Evolutionary conservation across 345 rosid species (phyloP).

Genomic region (Conringia planisiliqua): DNA sequence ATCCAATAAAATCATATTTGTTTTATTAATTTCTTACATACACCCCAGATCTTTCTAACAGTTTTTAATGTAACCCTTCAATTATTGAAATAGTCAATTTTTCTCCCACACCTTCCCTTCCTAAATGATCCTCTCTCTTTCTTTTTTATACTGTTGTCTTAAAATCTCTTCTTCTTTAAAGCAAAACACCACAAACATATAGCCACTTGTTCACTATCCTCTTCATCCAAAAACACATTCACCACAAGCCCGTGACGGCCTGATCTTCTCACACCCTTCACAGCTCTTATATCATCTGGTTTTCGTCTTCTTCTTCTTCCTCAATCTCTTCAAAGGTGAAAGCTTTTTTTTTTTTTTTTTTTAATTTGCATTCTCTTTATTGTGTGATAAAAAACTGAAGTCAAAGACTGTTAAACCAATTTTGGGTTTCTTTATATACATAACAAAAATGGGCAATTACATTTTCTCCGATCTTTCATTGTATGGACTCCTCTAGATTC

Average conservation of each 20-base stretch:
- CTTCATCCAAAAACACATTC: slow-evolving; percentile 5
- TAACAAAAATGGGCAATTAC: neutral
- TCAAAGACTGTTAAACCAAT: slow-evolving; percentile 9
- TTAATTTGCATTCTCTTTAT: neutral
- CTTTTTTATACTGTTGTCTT: neutral
- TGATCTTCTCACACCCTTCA: slow-evolving; percentile 11
- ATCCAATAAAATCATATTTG: neutral
- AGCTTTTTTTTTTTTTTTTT: neutral
- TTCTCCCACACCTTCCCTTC: neutral
- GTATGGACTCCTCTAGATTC: slow-evolving; percentile 30
- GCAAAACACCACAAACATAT: slow-evolving; percentile 17
- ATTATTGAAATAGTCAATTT: slow-evolving; percentile 10
- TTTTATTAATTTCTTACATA: neutral
- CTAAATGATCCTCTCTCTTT: neutral
- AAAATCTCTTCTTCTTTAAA: slow-evolving; percentile 2
- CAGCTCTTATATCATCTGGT: neutral
- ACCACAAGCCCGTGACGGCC: slow-evolving; percentile 17
- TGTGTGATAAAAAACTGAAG: neutral
- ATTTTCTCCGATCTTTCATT: slow-evolving; percentile 14
- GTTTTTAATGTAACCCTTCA: neutral
- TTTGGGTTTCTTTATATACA: neutral
- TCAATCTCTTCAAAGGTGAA: slow-evolving; percentile 18
- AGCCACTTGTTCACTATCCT: slow-evolving; percentile 35
- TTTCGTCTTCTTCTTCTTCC: slow-evolving; percentile 9
- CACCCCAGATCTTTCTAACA: neutral